Conservation (phyloP, 176 grass and related monocot species). For the Poa pratensis region DNA sequence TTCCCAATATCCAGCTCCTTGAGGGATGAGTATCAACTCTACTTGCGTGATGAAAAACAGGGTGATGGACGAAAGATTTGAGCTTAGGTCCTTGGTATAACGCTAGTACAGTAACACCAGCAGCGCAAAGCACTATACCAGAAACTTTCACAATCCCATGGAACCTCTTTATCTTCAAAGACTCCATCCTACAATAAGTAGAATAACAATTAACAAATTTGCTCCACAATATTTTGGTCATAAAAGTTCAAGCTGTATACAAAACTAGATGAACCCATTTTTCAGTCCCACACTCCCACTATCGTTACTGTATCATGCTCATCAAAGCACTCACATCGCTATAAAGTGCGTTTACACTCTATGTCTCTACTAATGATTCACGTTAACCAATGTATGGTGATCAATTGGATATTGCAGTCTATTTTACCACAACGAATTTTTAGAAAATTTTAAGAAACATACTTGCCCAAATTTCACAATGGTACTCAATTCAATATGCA, state of each 20-base stretch:
- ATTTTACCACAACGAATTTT: background rate
- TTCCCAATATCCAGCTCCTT: conserved; percentile 54
- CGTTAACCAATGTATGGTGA: background rate
- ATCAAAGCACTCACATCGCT: background rate
- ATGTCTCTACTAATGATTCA: background rate
- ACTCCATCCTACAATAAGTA: conserved; percentile 50
- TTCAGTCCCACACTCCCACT: conserved; percentile 15
- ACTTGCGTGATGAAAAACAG: conserved; percentile 4
- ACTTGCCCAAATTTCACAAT: background rate
- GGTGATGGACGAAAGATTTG: conserved; percentile 49
- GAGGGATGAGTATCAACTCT: background rate
- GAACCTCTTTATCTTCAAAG: conserved; percentile 46
- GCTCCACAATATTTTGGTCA: background rate
- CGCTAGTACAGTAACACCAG: conserved; percentile 42
- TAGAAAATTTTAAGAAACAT: background rate
- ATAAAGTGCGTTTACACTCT: background rate
- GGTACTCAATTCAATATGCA: background rate
- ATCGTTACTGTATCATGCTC: background rate
- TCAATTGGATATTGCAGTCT: background rate
- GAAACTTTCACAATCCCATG: conserved; percentile 54
- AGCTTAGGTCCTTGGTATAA: conserved; percentile 57
- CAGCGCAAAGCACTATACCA: conserved; percentile 50
- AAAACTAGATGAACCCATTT: background rate
- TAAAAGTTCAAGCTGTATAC: background rate
- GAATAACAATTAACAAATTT: background rate